These are phyloP conservation scores for Orbilia javanica DNA, from an alignment of 2,329 filamentous ascomycete genomes.

Conservation along the genomic window DNA sequence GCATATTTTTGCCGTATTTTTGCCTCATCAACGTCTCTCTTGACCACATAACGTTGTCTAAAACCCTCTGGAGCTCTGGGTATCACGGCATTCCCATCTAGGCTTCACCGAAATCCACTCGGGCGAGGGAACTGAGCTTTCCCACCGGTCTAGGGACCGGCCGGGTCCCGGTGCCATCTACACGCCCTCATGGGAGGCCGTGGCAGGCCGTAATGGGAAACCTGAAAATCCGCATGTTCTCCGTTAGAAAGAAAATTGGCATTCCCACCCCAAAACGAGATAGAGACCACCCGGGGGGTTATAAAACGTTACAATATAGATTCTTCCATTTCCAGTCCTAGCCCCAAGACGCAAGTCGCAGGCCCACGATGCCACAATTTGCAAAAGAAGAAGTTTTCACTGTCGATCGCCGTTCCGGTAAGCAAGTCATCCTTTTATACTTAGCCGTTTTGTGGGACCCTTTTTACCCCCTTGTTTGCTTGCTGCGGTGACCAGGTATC, in stretches of 20 bases:
- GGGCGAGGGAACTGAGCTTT: not conserved
- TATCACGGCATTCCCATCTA: not conserved
- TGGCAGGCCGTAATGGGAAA: not conserved
- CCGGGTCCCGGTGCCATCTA: not conserved
- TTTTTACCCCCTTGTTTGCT: not conserved
- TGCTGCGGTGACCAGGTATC: not conserved
- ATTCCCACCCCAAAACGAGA: not conserved
- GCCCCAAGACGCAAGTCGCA: slow-evolving; percentile 25
- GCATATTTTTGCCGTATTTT: slow-evolving; percentile 12
- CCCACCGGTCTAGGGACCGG: slow-evolving; percentile 2
- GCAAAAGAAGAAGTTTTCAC: slow-evolving; percentile 36
- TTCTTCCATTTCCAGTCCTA: slow-evolving; percentile 12
- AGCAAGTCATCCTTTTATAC: slow-evolving; percentile 17
- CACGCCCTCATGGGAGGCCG: not conserved
- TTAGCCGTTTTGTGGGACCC: not conserved
- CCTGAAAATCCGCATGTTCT: slow-evolving; percentile 33
- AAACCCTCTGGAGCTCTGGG: not conserved
- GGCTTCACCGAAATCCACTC: not conserved
- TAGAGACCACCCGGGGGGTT: slow-evolving; percentile 1
- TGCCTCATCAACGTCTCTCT: slow-evolving; percentile 26
- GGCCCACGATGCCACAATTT: slow-evolving; percentile 1
- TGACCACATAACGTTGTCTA: not conserved
- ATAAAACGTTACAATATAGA: slow-evolving; percentile 34
- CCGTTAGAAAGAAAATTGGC: not conserved
- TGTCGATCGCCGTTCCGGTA: slow-evolving; percentile 53